phyloP scores from a whole-genome alignment of 1,284 basidiomycete genomes.

The Ustilago bromivora region DNA sequence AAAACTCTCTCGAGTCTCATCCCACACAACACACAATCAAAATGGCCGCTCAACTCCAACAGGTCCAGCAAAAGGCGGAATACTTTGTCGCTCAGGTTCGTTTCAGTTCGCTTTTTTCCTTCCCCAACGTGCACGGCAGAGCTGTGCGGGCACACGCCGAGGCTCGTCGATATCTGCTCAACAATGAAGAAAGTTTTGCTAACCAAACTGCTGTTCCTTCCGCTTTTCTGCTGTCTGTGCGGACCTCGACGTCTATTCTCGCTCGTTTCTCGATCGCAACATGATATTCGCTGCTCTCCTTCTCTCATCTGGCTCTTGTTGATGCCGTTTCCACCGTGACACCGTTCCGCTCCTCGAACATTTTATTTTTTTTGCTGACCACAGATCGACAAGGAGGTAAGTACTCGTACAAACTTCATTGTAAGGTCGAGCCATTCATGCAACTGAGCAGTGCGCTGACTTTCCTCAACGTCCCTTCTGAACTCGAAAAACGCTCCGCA shows the following conservation, averaged over 20 bases:
- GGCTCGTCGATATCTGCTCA: not conserved
- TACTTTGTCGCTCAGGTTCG: constrained; percentile 68
- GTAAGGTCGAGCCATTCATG: not conserved
- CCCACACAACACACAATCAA: constrained; percentile 14
- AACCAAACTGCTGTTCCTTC: not conserved
- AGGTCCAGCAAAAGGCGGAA: constrained; percentile 67
- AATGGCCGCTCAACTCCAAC: constrained; percentile 65
- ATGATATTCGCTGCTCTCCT: not conserved
- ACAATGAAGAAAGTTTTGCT: not conserved
- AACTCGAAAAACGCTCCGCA: too few species aligned
- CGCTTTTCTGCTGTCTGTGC: too few species aligned
- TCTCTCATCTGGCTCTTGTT: not conserved
- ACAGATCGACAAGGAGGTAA: constrained; percentile 93
- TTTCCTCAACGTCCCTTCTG: not conserved
- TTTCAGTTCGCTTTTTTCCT: constrained; percentile 7
- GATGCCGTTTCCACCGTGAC: not conserved
- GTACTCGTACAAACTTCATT: constrained; percentile 54
- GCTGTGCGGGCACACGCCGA: not conserved
- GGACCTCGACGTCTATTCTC: not conserved
- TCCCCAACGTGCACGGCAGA: not conserved
- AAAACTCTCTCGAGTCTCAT: constrained; percentile 12
- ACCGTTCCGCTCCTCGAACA: not conserved
- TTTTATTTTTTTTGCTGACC: not conserved
- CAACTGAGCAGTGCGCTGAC: not conserved
- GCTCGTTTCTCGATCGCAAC: not conserved